These are phyloP conservation scores for Gossypioides kirkii DNA, from an alignment of 345 rosid genomes.

Conservation along the genomic window DNA sequence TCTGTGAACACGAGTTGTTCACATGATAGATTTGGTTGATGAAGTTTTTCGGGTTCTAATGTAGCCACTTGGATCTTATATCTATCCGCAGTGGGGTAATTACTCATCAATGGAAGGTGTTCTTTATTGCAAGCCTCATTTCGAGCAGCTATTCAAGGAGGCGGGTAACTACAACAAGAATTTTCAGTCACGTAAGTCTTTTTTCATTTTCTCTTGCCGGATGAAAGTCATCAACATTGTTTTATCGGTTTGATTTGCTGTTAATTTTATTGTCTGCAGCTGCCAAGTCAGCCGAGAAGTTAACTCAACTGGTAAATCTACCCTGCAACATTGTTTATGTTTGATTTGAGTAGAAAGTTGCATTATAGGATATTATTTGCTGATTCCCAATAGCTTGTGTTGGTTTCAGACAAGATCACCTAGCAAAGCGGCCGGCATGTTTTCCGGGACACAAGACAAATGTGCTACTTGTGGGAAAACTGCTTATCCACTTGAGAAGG, in stretches of 20 bases:
- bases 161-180: constrained; percentile 87
- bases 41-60: constrained; percentile 11
- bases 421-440: constrained; percentile 92
- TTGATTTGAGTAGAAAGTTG: background rate
- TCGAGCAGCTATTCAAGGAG: constrained; percentile 97
- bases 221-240: constrained; percentile 4
- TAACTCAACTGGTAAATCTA: constrained; percentile 65
- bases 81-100: constrained; percentile 62
- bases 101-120: constrained; percentile 99
- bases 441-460: constrained; percentile 95
- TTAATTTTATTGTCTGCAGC: constrained; percentile 51
- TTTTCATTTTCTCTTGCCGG: background rate
- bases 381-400: constrained; percentile 26
- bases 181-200: constrained; percentile 78
- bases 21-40: background rate
- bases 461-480: constrained; percentile 97
- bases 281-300: constrained; percentile 81
- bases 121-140: constrained; percentile 92
- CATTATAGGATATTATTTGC: constrained; percentile 4
- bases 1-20: background rate
- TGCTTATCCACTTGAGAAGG: constrained; percentile 98
- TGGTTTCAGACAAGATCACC: constrained; percentile 81
- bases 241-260: constrained; percentile 21
- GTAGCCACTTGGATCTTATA: too few relatives aligned
- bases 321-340: constrained; percentile 14